Conservation (phyloP, 306 rosid species). For the Begonia fuchsioides region DNA sequence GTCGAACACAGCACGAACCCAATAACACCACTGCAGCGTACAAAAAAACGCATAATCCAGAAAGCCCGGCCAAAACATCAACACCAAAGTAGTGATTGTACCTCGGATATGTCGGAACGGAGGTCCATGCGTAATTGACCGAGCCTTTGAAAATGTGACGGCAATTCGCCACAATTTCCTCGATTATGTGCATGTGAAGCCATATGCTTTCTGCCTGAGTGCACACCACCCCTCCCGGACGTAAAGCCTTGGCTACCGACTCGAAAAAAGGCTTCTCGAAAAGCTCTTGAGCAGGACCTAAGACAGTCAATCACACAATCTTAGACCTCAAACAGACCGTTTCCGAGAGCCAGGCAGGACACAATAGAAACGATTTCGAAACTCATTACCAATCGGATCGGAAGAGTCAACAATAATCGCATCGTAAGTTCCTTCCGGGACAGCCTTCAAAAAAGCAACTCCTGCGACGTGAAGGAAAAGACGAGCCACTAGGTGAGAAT, state of each 20-base stretch:
- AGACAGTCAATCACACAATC: constrained; percentile 8
- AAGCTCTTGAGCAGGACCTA: constrained; percentile 94
- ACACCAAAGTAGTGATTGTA: constrained; percentile 1
- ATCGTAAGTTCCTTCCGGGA: constrained; percentile 65
- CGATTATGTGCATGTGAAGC: constrained; percentile 90
- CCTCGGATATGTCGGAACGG: constrained; percentile 96
- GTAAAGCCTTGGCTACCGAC: constrained; percentile 69
- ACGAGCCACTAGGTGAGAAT: constrained; percentile 3
- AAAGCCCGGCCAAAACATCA: background rate
- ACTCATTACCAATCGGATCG: constrained; percentile 61
- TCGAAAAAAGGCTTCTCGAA: constrained; percentile 75
- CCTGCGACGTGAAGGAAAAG: constrained; percentile 32
- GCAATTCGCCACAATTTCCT: constrained; percentile 65
- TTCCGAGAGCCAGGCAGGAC: background rate
- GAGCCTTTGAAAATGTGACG: constrained; percentile 81
- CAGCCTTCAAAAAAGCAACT: constrained; percentile 77
- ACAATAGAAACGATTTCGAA: background rate
- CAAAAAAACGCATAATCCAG: background rate
- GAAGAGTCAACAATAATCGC: constrained; percentile 87
- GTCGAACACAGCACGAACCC: constrained; percentile 96
- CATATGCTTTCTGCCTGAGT: constrained; percentile 95
- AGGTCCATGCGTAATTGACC: constrained; percentile 88
- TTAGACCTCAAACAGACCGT: background rate
- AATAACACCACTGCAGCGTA: constrained; percentile 76
- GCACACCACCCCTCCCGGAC: constrained; percentile 85